Conservation (phyloP, 2,329 filamentous ascomycete genomes). For the Aspergillus unguis region DNA sequence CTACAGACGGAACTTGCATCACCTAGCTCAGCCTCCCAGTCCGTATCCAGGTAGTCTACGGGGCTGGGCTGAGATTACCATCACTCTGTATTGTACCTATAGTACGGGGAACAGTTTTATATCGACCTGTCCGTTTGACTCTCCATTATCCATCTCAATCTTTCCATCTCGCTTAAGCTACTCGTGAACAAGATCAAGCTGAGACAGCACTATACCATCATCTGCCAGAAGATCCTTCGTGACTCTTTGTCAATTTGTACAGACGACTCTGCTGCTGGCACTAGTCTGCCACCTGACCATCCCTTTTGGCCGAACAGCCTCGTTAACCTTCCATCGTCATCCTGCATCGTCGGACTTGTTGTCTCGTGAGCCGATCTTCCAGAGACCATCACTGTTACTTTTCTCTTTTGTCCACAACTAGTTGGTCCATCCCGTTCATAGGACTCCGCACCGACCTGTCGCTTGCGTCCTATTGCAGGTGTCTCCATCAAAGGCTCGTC, state of each 20-base stretch:
- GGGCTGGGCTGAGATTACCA: too few relatives aligned
- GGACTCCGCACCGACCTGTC: slow-evolving; percentile 8
- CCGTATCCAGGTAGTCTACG: too few relatives aligned
- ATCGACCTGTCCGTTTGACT: neutral
- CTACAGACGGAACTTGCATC: too few relatives aligned
- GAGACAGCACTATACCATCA: neutral
- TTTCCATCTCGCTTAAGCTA: neutral
- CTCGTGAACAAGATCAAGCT: neutral
- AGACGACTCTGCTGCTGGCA: slow-evolving; percentile 5
- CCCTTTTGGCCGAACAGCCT: slow-evolving; percentile 13
- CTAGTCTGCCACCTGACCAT: slow-evolving; percentile 16
- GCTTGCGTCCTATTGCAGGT: slow-evolving; percentile 10
- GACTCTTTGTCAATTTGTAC: neutral
- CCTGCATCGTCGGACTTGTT: slow-evolving; percentile 19
- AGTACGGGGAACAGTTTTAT: neutral
- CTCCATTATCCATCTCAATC: neutral
- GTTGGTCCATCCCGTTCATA: neutral
- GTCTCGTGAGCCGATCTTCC: slow-evolving; percentile 20
- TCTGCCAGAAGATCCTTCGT: slow-evolving; percentile 5
- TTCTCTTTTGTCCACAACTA: neutral
- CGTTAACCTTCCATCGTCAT: slow-evolving; percentile 17
- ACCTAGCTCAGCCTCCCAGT: too few relatives aligned
- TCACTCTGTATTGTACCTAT: too few relatives aligned
- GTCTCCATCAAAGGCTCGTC: neutral
- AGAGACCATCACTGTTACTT: slow-evolving; percentile 11